phyloP scores from a whole-genome alignment of 768 basidiomycete genomes.

The Boletus sp. region DNA sequence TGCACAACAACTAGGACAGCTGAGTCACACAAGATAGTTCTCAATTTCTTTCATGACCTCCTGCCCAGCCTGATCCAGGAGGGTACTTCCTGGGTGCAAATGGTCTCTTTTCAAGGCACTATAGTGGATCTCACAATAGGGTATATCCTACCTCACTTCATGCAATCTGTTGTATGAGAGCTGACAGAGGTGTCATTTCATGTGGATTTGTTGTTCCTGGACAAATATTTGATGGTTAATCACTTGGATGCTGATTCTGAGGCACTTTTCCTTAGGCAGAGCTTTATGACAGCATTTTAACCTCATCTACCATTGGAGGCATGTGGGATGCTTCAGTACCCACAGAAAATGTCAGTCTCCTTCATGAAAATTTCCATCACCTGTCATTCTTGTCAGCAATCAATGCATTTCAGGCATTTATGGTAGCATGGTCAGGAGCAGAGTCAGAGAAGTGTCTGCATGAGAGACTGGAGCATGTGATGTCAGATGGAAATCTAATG shows the following conservation, averaged over 20 bases:
- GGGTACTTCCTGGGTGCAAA: not conserved
- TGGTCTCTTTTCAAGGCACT: not conserved
- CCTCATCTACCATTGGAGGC: not conserved
- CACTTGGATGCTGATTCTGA: not conserved
- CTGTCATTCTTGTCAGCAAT: not conserved
- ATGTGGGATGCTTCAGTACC: not conserved
- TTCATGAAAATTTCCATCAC: not conserved
- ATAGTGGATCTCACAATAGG: not conserved
- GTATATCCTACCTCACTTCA: not conserved
- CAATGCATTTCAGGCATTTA: not conserved
- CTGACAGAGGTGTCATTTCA: not conserved
- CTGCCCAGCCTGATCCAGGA: not conserved
- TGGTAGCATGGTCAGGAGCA: not conserved
- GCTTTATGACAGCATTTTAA: not conserved
- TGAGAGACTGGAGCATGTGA: not conserved
- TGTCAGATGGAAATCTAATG: not conserved
- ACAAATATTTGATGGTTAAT: not conserved
- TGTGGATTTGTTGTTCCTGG: not conserved
- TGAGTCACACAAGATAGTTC: not conserved
- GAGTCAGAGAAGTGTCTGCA: not conserved
- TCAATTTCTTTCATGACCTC: not conserved
- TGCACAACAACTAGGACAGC: not conserved
- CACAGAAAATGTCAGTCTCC: not conserved
- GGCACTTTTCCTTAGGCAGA: not conserved
- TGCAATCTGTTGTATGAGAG: not conserved